Evolutionary conservation across 768 basidiomycete genomes (phyloP).

Genomic region (Suillus fuscotomentosus): DNA sequence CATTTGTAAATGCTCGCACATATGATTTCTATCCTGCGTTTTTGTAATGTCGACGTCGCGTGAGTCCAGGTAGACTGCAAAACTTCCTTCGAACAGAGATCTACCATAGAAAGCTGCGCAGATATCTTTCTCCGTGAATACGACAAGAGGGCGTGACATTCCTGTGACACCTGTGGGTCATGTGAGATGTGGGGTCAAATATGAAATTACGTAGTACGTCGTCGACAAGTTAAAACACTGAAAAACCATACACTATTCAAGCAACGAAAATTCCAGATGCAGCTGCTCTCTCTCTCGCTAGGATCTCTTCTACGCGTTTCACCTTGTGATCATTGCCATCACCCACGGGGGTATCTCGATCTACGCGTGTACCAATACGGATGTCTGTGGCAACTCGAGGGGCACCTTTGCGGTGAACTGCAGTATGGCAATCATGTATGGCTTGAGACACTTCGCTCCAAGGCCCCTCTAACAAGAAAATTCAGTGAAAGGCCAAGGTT

Average conservation of each 20-base stretch:
- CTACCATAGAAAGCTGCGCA: background rate
- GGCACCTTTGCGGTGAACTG: slow-evolving; percentile 75
- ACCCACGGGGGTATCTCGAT: slow-evolving; percentile 60
- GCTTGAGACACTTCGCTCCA: slow-evolving; percentile 83
- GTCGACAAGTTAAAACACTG: background rate
- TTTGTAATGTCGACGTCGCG: background rate
- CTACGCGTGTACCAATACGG: slow-evolving; percentile 87
- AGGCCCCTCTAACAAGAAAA: slow-evolving; percentile 57
- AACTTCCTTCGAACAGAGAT: background rate
- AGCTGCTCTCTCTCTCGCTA: slow-evolving; percentile 38
- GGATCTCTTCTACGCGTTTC: slow-evolving; percentile 74
- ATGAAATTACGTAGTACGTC: background rate
- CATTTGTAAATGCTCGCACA: background rate
- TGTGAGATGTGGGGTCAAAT: background rate
- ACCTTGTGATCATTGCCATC: slow-evolving; percentile 81
- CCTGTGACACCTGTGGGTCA: background rate
- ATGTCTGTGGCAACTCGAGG: slow-evolving; percentile 88
- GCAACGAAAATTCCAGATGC: background rate
- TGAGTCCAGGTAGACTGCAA: background rate
- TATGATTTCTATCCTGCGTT: background rate
- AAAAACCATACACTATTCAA: background rate
- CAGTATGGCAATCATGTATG: slow-evolving; percentile 89
- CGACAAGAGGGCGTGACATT: background rate
- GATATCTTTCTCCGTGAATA: background rate
- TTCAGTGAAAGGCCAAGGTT: slow-evolving; percentile 5